A percentile compares a stretch with the other conserved stretches of the same genome.
These are phyloP conservation scores for Capronia coronata DNA, from an alignment of 2,329 filamentous ascomycete genomes.

Conservation along the genomic window DNA sequence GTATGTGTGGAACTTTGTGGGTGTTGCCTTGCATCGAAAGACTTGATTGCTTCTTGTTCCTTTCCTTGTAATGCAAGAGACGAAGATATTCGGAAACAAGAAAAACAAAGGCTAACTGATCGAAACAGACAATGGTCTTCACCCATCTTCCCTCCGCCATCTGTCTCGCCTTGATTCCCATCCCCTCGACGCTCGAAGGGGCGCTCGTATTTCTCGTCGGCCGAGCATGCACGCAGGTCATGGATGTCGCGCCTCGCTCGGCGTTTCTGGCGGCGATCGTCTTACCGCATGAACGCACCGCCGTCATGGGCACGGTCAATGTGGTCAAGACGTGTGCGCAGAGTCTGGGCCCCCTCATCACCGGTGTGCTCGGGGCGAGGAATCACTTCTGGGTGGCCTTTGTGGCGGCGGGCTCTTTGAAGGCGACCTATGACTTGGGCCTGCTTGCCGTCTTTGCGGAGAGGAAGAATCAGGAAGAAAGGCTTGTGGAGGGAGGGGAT, in stretches of 20 bases:
- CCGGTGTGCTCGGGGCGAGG: constrained; percentile 49
- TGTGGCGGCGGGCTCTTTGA: constrained; percentile 48
- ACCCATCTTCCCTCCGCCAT: constrained; percentile 57
- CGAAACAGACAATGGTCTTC: constrained; percentile 56
- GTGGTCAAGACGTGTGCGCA: constrained; percentile 55
- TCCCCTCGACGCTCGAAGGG: constrained; percentile 46
- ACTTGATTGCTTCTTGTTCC: too few relatives aligned
- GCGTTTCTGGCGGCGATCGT: constrained; percentile 62
- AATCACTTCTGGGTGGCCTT: constrained; percentile 57
- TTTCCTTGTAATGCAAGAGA: too few relatives aligned
- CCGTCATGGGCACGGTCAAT: constrained; percentile 61
- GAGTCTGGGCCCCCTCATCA: constrained; percentile 49
- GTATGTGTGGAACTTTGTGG: constrained; percentile 4
- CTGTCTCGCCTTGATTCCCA: constrained; percentile 54
- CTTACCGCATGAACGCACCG: constrained; percentile 58
- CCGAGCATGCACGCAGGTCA: constrained; percentile 57
- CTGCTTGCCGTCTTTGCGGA: constrained; percentile 37
- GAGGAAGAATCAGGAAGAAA: constrained; percentile 17
- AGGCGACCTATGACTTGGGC: constrained; percentile 53
- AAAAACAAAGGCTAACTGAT: neutral
- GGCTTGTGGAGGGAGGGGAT: neutral
- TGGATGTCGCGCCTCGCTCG: constrained; percentile 61
- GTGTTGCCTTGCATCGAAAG: too few relatives aligned
- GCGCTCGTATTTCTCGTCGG: constrained; percentile 53
- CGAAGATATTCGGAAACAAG: too few relatives aligned